Conservation (phyloP, 2,329 filamentous ascomycete genomes). For the Exserohilum rostratum region DNA sequence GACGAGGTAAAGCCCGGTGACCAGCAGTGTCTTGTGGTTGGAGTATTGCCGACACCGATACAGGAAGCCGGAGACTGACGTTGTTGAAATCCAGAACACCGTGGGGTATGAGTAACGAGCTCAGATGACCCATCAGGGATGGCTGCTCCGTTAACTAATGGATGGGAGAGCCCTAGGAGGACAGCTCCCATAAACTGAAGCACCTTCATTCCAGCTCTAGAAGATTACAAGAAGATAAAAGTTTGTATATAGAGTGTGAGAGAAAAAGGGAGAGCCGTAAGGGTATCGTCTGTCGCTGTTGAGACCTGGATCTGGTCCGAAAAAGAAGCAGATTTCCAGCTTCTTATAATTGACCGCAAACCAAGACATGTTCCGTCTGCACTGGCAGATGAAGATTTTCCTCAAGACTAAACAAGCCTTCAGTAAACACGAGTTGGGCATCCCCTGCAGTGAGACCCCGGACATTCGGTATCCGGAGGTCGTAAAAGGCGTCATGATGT, state of each 20-base stretch:
- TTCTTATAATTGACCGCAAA: conserved; percentile 3
- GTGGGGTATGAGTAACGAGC: conserved; percentile 13
- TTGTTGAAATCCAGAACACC: conserved; percentile 18
- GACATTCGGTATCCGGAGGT: conserved; percentile 5
- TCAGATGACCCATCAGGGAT: conserved; percentile 24
- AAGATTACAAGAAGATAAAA: conserved; percentile 2
- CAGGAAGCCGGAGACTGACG: conserved; percentile 22
- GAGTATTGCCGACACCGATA: conserved; percentile 42
- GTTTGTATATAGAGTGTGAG: conserved; percentile 8
- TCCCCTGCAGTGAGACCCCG: neutral
- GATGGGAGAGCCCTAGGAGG: conserved; percentile 26
- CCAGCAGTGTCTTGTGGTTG: conserved; percentile 50
- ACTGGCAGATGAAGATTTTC: neutral
- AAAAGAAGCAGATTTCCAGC: neutral
- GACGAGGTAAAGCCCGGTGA: conserved; percentile 44
- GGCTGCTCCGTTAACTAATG: conserved; percentile 22
- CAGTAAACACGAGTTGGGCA: too few relatives aligned
- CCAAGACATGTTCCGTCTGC: neutral
- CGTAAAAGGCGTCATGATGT: neutral
- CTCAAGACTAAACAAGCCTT: neutral
- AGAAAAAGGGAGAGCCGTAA: neutral
- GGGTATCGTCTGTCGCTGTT: neutral
- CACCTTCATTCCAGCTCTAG: conserved; percentile 31
- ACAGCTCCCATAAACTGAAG: conserved; percentile 23
- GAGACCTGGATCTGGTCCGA: conserved; percentile 6